A percentile compares a stretch with the other conserved stretches of the same genome.
Conservation (phyloP, 495 filamentous ascomycete genomes). For the Lasiosphaeria ovina region DNA sequence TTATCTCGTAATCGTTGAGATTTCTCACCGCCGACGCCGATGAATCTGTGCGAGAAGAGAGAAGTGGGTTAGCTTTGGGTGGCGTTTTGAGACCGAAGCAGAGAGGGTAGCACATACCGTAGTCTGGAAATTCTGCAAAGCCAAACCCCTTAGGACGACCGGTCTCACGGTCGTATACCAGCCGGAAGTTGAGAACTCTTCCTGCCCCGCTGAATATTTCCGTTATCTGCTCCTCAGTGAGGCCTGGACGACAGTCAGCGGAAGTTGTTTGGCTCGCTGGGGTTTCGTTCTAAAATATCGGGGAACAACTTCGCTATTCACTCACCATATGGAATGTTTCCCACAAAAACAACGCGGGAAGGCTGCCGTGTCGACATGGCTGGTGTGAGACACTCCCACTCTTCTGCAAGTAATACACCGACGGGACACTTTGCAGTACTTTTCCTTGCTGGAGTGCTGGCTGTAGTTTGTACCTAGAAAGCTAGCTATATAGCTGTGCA, state of each 20-base stretch:
- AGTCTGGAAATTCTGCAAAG: conserved; percentile 89
- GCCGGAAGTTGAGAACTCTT: conserved; percentile 84
- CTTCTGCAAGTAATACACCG: background rate
- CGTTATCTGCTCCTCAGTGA: conserved; percentile 91
- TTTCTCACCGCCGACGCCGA: conserved; percentile 94
- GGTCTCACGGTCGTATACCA: conserved; percentile 94
- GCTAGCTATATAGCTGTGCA: background rate
- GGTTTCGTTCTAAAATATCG: background rate
- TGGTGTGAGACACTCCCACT: background rate
- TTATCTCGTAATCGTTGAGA: conserved; percentile 92
- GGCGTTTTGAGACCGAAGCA: background rate
- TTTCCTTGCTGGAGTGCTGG: background rate
- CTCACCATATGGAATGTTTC: conserved; percentile 74
- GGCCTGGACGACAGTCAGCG: conserved; percentile 49
- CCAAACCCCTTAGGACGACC: conserved; percentile 95
- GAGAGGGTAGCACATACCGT: conserved; percentile 37
- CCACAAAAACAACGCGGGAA: conserved; percentile 71
- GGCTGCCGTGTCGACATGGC: conserved; percentile 54
- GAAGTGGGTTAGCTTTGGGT: conserved; percentile 2
- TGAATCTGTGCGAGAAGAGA: conserved; percentile 55
- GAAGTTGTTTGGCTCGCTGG: conserved; percentile 1
- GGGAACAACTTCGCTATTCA: background rate
- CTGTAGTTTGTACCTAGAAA: background rate
- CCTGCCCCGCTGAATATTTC: conserved; percentile 87
- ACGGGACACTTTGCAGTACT: background rate